phyloP scores from a whole-genome alignment of 352 stramenopile genomes.

The Phytopythium montanum region DNA sequence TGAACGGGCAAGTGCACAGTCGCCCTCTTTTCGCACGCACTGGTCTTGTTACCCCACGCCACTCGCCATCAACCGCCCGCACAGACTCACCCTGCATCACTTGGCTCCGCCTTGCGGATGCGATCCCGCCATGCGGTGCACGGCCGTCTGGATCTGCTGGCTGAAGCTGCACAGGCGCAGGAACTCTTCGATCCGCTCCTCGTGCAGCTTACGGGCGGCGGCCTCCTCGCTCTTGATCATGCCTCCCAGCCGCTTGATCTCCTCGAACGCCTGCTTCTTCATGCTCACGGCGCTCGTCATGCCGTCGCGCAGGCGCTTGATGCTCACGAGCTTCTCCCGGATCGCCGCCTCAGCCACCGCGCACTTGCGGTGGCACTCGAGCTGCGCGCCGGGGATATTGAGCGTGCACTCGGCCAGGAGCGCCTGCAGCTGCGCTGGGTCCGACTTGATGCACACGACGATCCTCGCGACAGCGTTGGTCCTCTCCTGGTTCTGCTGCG shows the following conservation, averaged over 20 bases:
- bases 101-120: not conserved
- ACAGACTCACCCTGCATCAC: no score
- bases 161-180: constrained; percentile 49
- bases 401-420: constrained; percentile 28
- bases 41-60: no score
- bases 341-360: constrained; percentile 39
- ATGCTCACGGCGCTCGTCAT: constrained; percentile 64
- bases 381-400: constrained; percentile 47
- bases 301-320: constrained; percentile 35
- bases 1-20: no score
- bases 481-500: constrained; percentile 31
- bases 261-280: constrained; percentile 41
- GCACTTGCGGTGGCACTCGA: constrained; percentile 46
- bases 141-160: constrained; percentile 36
- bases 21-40: no score
- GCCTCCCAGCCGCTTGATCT: constrained; percentile 46
- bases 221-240: constrained; percentile 40
- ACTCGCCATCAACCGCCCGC: no score
- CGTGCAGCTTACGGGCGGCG: constrained; percentile 38
- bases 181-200: constrained; percentile 42
- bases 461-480: constrained; percentile 45
- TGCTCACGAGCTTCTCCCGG: constrained; percentile 20
- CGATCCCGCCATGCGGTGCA: constrained; percentile 24
- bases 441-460: constrained; percentile 45
- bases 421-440: constrained; percentile 28